Evolutionary conservation across 495 filamentous ascomycete genomes (phyloP).

Genomic region (Penicillium nucicola): DNA sequence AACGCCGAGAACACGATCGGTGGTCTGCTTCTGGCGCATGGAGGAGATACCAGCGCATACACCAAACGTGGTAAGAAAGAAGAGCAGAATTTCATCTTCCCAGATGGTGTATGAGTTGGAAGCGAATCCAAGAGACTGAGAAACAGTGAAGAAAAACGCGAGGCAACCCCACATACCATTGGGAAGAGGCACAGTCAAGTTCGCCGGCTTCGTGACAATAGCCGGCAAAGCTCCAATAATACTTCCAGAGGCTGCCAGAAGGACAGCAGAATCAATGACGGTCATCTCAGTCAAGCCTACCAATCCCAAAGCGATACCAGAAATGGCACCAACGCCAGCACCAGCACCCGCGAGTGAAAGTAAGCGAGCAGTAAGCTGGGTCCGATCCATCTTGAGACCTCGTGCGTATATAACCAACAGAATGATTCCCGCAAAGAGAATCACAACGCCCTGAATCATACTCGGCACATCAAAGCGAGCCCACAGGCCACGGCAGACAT

Average conservation of each 20-base stretch:
- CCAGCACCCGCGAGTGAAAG: constrained; percentile 43
- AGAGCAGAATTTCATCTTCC: constrained; percentile 94
- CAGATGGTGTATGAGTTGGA: constrained; percentile 99
- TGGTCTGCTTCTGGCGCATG: constrained; percentile 58
- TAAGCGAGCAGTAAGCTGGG: constrained; percentile 50
- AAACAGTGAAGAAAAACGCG: constrained; percentile 72
- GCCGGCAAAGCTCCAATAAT: constrained; percentile 58
- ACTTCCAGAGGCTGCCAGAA: constrained; percentile 58
- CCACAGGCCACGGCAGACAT: constrained; percentile 83
- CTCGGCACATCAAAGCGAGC: constrained; percentile 81
- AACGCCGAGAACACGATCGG: constrained; percentile 68
- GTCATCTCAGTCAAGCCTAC: constrained; percentile 22
- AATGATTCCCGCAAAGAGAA: constrained; percentile 64
- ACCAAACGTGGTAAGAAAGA: constrained; percentile 88
- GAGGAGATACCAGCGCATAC: constrained; percentile 68
- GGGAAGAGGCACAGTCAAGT: constrained; percentile 61
- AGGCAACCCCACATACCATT: constrained; percentile 85
- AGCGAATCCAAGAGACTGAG: constrained; percentile 85
- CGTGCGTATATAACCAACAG: constrained; percentile 70
- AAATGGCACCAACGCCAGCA: constrained; percentile 35
- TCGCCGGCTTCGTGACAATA: constrained; percentile 48
- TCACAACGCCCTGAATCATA: constrained; percentile 74
- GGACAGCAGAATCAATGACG: constrained; percentile 27
- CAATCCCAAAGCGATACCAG: constrained; percentile 25
- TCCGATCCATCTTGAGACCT: constrained; percentile 48